phyloP scores from a whole-genome alignment of 2,329 filamentous ascomycete genomes.

The Pseudopyrenochaeta lycopersici region DNA sequence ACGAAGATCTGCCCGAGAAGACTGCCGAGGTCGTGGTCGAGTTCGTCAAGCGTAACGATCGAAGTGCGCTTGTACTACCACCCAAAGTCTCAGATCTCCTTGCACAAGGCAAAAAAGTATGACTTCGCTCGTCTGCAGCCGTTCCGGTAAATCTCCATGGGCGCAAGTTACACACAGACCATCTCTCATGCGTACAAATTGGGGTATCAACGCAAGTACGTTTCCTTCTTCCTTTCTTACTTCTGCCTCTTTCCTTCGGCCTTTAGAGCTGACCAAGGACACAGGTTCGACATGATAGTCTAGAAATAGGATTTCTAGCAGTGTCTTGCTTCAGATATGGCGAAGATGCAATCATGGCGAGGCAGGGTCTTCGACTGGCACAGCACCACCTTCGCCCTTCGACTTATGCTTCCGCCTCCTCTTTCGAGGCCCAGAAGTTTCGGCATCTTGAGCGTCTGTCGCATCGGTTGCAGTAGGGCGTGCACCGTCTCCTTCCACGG shows the following conservation, averaged over 20 bases:
- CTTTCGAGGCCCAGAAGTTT: slow-evolving; percentile 43
- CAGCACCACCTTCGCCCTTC: slow-evolving; percentile 34
- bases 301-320: background rate
- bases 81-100: slow-evolving; percentile 77
- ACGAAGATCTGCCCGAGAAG: slow-evolving; percentile 93
- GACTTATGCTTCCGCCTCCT: slow-evolving; percentile 52
- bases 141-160: background rate
- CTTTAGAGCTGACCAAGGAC: background rate
- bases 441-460: slow-evolving; percentile 24
- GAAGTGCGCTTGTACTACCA: slow-evolving; percentile 83
- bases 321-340: background rate
- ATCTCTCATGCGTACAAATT: background rate
- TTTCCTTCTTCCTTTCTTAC: background rate
- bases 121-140: slow-evolving; percentile 5
- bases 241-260: background rate
- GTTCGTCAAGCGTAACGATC: slow-evolving; percentile 91
- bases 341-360: slow-evolving; percentile 24
- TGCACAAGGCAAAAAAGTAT: slow-evolving; percentile 61
- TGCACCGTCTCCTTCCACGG: slow-evolving; percentile 9
- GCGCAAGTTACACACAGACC: background rate
- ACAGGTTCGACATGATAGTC: background rate
- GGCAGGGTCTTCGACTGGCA: slow-evolving; percentile 21
- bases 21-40: slow-evolving; percentile 86
- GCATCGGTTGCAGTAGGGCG: slow-evolving; percentile 16
- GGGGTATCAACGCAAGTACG: background rate